Evolutionary conservation across 139 green algal genomes (phyloP).

Genomic region (Tetradesmus lagerheimii): DNA sequence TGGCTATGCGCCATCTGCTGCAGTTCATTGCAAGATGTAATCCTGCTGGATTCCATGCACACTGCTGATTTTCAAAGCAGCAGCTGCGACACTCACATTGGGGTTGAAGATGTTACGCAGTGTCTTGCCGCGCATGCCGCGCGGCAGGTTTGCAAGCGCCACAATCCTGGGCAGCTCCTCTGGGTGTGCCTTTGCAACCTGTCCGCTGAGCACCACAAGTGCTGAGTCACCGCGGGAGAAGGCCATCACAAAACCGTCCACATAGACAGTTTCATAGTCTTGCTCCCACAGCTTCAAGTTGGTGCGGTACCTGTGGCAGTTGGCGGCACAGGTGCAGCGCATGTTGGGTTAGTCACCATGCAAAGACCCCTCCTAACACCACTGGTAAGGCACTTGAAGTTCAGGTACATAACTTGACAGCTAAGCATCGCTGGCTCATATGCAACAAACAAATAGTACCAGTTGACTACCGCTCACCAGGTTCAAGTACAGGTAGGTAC

Average conservation of each 20-base stretch:
- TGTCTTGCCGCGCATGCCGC: conserved; percentile 6
- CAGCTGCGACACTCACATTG: conserved; percentile 5
- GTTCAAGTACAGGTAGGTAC: too few relatives aligned
- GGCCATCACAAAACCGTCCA: conserved; percentile 16
- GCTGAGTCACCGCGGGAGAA: conserved; percentile 17
- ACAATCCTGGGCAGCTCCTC: conserved; percentile 29
- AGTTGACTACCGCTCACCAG: too few relatives aligned
- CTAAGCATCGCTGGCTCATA: too few relatives aligned
- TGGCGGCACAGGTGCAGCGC: too few relatives aligned
- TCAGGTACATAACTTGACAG: too few relatives aligned
- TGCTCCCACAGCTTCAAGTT: conserved; percentile 34
- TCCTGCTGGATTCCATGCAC: neutral
- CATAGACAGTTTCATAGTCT: conserved; percentile 18
- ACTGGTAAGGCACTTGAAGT: too few relatives aligned
- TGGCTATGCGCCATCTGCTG: too few relatives aligned
- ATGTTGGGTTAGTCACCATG: too few relatives aligned
- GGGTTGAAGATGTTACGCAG: conserved; percentile 45
- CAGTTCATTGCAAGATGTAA: neutral
- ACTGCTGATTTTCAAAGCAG: neutral
- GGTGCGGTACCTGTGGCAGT: conserved; percentile 28
- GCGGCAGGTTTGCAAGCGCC: neutral
- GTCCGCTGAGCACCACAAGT: conserved; percentile 32
- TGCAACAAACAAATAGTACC: too few relatives aligned
- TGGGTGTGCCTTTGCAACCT: conserved; percentile 8
- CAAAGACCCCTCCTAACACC: too few relatives aligned